Evolutionary conservation across 2,329 filamentous ascomycete genomes (phyloP).

Genomic region (Paracoccidioides lutzii): DNA sequence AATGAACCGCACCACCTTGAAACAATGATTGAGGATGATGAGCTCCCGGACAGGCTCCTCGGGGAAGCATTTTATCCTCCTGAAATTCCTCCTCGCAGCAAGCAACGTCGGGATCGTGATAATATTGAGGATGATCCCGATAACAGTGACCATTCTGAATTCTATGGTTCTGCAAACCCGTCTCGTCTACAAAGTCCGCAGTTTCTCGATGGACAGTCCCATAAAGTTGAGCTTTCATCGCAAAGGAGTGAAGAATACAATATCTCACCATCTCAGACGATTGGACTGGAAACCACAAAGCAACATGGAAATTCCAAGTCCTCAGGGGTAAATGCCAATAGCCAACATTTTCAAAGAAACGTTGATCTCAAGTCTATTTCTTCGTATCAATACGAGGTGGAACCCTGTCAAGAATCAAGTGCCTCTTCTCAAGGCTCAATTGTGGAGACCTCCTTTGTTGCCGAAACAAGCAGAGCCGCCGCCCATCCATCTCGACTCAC

Average conservation of each 20-base stretch:
- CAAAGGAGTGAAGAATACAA: background rate
- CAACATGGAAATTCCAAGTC: background rate
- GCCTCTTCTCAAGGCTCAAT: conserved; percentile 3
- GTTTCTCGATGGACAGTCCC: background rate
- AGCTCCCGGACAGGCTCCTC: conserved; percentile 5
- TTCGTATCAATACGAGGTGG: background rate
- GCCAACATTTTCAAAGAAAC: background rate
- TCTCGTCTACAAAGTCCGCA: background rate
- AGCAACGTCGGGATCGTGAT: background rate
- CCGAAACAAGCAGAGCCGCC: conserved; percentile 5
- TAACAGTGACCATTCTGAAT: background rate
- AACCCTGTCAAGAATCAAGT: background rate
- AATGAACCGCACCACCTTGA: conserved; percentile 22
- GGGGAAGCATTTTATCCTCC: conserved; percentile 3
- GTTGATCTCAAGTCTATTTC: background rate
- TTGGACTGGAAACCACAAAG: background rate
- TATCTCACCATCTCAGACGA: background rate
- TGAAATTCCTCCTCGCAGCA: conserved; percentile 5
- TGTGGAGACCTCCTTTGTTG: conserved; percentile 12
- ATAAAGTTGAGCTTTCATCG: background rate
- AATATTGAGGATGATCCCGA: background rate
- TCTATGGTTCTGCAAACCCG: background rate
- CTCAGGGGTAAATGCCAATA: background rate
- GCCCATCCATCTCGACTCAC: conserved; percentile 6
- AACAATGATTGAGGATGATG: conserved; percentile 29